Percentiles rank a stretch among this genome's conserved stretches.
Evolutionary conservation across 441 rosid genomes (phyloP).

Genomic region (California macrophylla): DNA sequence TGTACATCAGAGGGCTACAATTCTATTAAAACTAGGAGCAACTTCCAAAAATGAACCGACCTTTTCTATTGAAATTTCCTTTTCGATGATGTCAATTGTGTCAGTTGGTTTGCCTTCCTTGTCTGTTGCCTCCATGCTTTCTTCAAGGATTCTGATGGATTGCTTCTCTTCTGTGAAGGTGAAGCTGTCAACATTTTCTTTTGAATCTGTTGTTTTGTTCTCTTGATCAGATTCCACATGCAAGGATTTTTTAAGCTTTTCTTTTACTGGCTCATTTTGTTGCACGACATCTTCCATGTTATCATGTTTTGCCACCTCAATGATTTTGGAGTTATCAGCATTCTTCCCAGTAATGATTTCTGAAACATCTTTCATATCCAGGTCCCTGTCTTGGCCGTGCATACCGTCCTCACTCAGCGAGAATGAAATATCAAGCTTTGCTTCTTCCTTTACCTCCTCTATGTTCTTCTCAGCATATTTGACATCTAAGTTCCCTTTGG

Average conservation of each 20-base stretch:
- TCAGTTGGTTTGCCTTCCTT: neutral
- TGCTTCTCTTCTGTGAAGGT: neutral
- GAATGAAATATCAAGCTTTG: neutral
- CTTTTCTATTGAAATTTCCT: constrained; percentile 2
- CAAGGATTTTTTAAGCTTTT: neutral
- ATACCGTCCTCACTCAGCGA: neutral
- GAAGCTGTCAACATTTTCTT: neutral
- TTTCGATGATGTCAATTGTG: neutral
- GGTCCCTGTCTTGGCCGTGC: neutral
- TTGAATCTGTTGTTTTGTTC: neutral
- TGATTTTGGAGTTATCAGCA: neutral
- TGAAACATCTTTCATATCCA: neutral
- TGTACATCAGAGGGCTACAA: neutral
- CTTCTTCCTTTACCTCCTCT: constrained; percentile 18
- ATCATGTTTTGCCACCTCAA: neutral
- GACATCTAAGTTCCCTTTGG: constrained; percentile 13
- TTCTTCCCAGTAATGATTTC: neutral
- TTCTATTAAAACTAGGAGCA: neutral
- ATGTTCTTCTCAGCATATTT: constrained; percentile 13
- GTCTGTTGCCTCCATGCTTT: neutral
- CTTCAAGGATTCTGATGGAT: neutral
- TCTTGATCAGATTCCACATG: neutral
- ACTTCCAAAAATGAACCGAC: constrained; percentile 5
- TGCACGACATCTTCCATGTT: neutral
- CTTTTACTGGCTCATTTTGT: neutral